These are phyloP conservation scores for Amanita molliuscula DNA, from an alignment of 768 basidiomycete species.

Conservation along the genomic window DNA sequence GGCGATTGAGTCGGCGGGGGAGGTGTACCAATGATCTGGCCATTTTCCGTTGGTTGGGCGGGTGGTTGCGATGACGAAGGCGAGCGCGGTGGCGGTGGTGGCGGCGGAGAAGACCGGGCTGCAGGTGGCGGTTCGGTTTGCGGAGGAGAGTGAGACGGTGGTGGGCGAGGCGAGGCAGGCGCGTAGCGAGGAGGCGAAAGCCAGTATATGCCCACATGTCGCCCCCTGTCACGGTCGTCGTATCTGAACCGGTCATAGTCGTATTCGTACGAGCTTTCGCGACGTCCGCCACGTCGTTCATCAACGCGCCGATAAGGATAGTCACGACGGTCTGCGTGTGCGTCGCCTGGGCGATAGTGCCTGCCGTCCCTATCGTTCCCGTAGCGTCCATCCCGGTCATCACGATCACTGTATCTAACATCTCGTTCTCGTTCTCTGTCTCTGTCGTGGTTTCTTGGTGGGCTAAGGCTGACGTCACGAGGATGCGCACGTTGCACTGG, in stretches of 20 bases:
- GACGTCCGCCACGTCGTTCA: slow-evolving; percentile 24
- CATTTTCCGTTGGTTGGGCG: neutral
- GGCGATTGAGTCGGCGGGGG: slow-evolving; percentile 18
- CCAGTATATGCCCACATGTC: slow-evolving; percentile 14
- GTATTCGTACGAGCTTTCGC: slow-evolving; percentile 13
- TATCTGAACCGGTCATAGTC: slow-evolving; percentile 9
- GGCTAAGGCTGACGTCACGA: slow-evolving; percentile 25
- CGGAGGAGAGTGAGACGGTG: slow-evolving; percentile 13
- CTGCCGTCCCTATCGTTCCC: slow-evolving; percentile 17
- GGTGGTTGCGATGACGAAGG: slow-evolving; percentile 11
- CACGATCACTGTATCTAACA: slow-evolving; percentile 10
- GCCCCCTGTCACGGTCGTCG: slow-evolving; percentile 13
- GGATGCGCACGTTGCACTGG: slow-evolving; percentile 23
- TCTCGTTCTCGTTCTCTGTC: slow-evolving; percentile 21
- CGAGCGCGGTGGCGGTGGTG: slow-evolving; percentile 11
- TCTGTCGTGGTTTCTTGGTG: slow-evolving; percentile 15
- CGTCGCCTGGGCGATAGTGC: slow-evolving; percentile 10
- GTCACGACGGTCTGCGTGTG: slow-evolving; percentile 20
- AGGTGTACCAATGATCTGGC: slow-evolving; percentile 10
- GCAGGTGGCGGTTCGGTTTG: slow-evolving; percentile 11
- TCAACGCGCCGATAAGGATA: slow-evolving; percentile 17
- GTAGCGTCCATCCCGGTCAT: slow-evolving; percentile 10
- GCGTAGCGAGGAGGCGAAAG: slow-evolving; percentile 11
- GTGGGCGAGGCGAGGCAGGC: slow-evolving; percentile 11
- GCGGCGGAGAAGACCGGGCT: slow-evolving; percentile 12